phyloP scores from a whole-genome alignment of 2,329 filamentous ascomycete species.

The Dactylonectria estremocensis region DNA sequence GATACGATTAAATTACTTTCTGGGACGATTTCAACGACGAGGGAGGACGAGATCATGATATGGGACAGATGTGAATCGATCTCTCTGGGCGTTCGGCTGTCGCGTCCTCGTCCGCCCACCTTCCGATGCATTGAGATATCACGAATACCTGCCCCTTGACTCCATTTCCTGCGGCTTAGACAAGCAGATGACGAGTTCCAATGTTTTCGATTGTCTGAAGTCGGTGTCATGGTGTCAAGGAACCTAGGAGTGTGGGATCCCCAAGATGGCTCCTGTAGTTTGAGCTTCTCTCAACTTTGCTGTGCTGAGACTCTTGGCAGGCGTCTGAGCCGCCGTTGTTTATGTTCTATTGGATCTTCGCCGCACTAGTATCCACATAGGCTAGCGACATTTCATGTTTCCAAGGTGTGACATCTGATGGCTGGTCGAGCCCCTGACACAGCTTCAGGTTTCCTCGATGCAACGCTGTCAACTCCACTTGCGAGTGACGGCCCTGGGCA shows the following conservation, averaged over 20 bases:
- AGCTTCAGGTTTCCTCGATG: constrained; percentile 2
- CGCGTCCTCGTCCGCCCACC: neutral
- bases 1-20: neutral
- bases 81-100: neutral
- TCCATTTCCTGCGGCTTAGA: constrained; percentile 4
- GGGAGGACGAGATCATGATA: neutral
- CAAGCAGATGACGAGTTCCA: constrained; percentile 21
- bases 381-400: constrained; percentile 22
- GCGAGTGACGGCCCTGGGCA: neutral
- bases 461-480: neutral
- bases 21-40: neutral
- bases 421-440: constrained; percentile 11
- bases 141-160: constrained; percentile 2
- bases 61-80: neutral
- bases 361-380: neutral
- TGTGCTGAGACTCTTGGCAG: constrained; percentile 13
- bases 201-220: constrained; percentile 18
- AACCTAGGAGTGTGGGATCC: neutral
- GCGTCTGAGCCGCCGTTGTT: neutral
- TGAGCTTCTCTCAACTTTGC: constrained; percentile 8
- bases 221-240: constrained; percentile 22
- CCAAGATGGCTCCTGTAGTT: constrained; percentile 15
- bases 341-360: neutral
- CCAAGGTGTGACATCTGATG: constrained; percentile 16
- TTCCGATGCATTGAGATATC: constrained; percentile 8